Conservation (phyloP, 2,329 filamentous ascomycete species). For the Colletotrichum gloeosporioides region DNA sequence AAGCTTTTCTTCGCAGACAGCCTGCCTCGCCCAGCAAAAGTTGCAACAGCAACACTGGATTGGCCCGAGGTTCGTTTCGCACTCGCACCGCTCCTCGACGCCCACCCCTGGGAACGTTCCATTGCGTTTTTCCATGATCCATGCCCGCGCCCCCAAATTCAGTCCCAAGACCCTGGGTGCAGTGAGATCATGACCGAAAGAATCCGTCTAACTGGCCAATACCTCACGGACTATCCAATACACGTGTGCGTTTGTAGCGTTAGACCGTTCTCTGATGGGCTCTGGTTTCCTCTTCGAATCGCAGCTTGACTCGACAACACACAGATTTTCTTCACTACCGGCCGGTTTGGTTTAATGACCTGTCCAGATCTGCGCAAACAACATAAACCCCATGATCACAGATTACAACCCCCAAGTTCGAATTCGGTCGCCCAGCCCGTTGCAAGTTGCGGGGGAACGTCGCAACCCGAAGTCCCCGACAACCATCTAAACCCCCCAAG, state of each 20-base stretch:
- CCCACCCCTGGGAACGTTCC: background rate
- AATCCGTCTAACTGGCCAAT: background rate
- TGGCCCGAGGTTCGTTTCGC: slow-evolving; percentile 2
- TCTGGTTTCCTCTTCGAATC: background rate
- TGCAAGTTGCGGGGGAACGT: background rate
- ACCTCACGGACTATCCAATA: background rate
- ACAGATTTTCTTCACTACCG: background rate
- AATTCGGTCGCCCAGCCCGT: background rate
- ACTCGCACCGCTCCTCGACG: background rate
- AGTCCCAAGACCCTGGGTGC: background rate
- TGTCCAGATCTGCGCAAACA: background rate
- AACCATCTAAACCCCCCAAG: background rate
- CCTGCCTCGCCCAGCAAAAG: background rate
- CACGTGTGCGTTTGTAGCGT: background rate
- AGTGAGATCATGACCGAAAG: background rate
- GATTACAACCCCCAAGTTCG: background rate
- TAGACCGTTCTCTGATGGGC: background rate
- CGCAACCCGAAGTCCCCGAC: background rate
- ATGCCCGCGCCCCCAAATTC: background rate
- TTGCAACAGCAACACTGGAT: background rate
- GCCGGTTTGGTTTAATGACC: background rate
- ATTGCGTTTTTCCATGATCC: background rate
- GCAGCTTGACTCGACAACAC: background rate
- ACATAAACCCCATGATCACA: background rate
- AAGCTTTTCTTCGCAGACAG: background rate